Percentiles rank a stretch among this genome's conserved stretches.
These are phyloP conservation scores for Halenospora varia DNA, from an alignment of 495 filamentous ascomycete genomes.

Conservation along the genomic window DNA sequence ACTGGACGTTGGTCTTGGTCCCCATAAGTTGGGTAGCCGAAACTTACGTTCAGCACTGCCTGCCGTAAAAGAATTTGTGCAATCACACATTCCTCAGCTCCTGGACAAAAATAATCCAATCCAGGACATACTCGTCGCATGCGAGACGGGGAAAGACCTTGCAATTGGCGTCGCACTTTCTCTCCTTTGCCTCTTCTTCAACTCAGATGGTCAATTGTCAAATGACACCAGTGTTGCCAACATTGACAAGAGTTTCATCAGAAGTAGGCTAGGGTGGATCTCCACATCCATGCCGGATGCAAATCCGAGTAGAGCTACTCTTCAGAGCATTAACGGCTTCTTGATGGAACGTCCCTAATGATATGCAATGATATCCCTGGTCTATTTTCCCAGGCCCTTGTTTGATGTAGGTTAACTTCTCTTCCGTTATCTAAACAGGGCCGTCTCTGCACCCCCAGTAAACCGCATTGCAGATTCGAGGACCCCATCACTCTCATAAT, in stretches of 20 bases:
- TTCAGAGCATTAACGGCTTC: conserved; percentile 86
- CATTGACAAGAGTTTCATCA: conserved; percentile 69
- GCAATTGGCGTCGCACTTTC: conserved; percentile 57
- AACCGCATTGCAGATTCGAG: too few relatives aligned
- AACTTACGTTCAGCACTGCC: conserved; percentile 64
- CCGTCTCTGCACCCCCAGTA: too few relatives aligned
- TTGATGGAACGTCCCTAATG: conserved; percentile 51
- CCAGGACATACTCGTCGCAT: conserved; percentile 47
- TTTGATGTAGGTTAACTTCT: too few relatives aligned
- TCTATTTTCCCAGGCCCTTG: too few relatives aligned
- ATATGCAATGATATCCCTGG: too few relatives aligned
- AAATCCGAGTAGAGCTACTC: conserved; percentile 74
- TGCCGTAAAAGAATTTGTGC: conserved; percentile 41
- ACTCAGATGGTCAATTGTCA: conserved; percentile 45
- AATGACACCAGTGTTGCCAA: not conserved
- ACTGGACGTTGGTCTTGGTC: conserved; percentile 62
- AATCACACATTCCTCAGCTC: conserved; percentile 12
- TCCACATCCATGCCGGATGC: conserved; percentile 67
- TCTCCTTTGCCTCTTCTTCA: conserved; percentile 58
- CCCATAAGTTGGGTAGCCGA: conserved; percentile 70
- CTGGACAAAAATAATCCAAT: not conserved
- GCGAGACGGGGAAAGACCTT: conserved; percentile 62
- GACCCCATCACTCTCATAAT: too few relatives aligned
- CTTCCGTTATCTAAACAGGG: too few relatives aligned
- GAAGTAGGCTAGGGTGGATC: conserved; percentile 72